phyloP scores from a whole-genome alignment of 2,329 filamentous ascomycete genomes.

The Penicillium verrucosum region DNA sequence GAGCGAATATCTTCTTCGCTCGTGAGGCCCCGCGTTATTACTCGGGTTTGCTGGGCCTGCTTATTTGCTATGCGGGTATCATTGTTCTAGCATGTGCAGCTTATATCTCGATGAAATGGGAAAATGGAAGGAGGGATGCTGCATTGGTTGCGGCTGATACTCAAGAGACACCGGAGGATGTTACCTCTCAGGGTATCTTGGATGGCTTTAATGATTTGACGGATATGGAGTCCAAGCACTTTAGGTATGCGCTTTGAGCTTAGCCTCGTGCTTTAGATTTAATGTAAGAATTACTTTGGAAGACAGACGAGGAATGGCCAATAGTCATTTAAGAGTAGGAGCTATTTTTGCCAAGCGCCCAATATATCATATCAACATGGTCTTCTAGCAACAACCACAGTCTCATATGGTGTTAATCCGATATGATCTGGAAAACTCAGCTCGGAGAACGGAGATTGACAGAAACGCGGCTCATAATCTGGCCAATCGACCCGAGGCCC shows the following conservation, averaged over 20 bases:
- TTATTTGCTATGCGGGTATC: constrained; percentile 46
- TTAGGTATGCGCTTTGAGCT: constrained; percentile 34
- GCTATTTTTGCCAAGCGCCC: background rate
- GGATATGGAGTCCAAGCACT: constrained; percentile 36
- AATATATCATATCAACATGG: background rate
- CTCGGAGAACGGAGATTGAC: constrained; percentile 19
- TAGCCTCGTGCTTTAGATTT: background rate
- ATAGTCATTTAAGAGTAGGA: no score
- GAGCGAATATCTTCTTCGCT: constrained; percentile 48
- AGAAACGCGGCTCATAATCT: constrained; percentile 31
- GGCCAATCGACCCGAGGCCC: constrained; percentile 31
- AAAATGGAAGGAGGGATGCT: constrained; percentile 26
- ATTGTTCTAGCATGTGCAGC: constrained; percentile 32
- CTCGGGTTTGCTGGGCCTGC: constrained; percentile 44
- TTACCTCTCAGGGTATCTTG: constrained; percentile 21
- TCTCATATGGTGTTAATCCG: constrained; percentile 28
- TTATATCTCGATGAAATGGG: constrained; percentile 26
- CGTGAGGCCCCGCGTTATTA: constrained; percentile 45
- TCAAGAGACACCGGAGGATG: constrained; percentile 10
- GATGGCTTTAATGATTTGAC: constrained; percentile 40
- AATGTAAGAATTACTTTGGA: background rate
- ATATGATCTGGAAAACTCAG: constrained; percentile 18
- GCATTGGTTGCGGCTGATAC: background rate
- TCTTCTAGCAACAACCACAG: constrained; percentile 20
- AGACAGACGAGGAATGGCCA: no score